Evolutionary conservation across 805 yeast species (phyloP), one percentile per base, ranked within the genome.

Genomic region (Candida michaelii): DNA sequence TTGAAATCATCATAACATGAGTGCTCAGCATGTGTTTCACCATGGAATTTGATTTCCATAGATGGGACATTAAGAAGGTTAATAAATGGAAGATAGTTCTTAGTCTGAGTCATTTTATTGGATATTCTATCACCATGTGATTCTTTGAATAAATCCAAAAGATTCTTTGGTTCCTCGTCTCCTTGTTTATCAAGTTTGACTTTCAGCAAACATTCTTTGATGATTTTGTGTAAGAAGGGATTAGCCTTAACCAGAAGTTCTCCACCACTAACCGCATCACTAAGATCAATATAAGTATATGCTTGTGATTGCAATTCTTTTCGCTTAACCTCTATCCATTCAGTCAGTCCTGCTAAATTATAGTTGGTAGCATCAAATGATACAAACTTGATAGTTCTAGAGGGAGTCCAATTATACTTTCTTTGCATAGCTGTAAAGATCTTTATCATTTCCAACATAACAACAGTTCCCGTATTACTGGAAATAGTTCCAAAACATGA

Each of bases 301-400:
- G 85, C 83, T 49, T 83, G 83, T 36, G 77, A 72, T 40, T 71
- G 66, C 19, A 89, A 63, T 30, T 71, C 73, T 17, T 75, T 73
- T n/a, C 66, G 59, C 43, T 75, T 74, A 27, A 71, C 65, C 51
- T 84, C 86, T 5, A 83, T 71, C 75, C 90, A 81, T 54, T 85
- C 91, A 0, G 89, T 74, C n/a, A 87, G 73, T 0, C 98, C 98
- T 0, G 93, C 96, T 50, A 74, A 66, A 57, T 89, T 89, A 54
- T 84, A 89, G 47, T 82, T 80, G 0, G 85, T 68, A 1, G 86
- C 97, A 53, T 90, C 95, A 68, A 85, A 89, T 0, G 96, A 86
- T 0, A 80, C 79, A 64, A 90, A 89, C 55, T 83, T 83, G 11
- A 90, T 82, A 3, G 90, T 74, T 59, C 98, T 76, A 30, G 89